Conservation (phyloP, 805 yeast genomes). For the Schwanniomyces yamadae region DNA sequence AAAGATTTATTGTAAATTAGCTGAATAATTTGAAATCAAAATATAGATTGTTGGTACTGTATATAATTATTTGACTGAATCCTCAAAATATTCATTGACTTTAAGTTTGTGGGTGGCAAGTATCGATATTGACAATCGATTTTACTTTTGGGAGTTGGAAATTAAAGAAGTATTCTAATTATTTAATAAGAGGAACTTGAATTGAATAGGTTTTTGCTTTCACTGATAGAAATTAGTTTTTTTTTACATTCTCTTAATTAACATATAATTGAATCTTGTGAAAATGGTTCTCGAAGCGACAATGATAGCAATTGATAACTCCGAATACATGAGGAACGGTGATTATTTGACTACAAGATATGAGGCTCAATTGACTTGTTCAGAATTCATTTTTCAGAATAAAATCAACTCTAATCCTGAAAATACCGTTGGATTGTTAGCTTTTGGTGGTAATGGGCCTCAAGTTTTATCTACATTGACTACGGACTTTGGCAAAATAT, state of each 20-base stretch:
- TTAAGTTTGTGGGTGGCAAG: constrained; percentile 3
- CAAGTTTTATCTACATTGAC: constrained; percentile 88
- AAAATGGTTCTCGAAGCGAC: constrained; percentile 94
- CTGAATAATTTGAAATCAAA: not conserved
- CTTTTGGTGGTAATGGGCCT: constrained; percentile 83
- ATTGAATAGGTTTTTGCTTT: too few species aligned
- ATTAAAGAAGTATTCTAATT: too few species aligned
- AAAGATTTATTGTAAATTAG: not conserved
- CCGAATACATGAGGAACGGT: constrained; percentile 94
- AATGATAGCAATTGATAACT: constrained; percentile 91
- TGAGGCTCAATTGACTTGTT: constrained; percentile 90
- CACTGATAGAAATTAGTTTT: not conserved
- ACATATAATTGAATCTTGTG: constrained; percentile 3
- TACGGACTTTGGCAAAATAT: constrained; percentile 78
- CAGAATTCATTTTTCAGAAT: constrained; percentile 79
- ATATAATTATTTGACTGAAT: not conserved
- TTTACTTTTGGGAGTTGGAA: too few species aligned
- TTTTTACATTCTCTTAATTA: not conserved
- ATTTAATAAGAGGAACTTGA: too few species aligned
- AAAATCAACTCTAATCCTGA: constrained; percentile 91
- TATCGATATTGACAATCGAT: too few species aligned
- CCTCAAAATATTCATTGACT: not conserved
- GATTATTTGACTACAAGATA: constrained; percentile 86
- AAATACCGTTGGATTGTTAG: constrained; percentile 85
- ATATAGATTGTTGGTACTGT: not conserved